These are phyloP conservation scores for Bigelowiella natans DNA, from an alignment of 78 protist genomes.

Conservation along the genomic window DNA sequence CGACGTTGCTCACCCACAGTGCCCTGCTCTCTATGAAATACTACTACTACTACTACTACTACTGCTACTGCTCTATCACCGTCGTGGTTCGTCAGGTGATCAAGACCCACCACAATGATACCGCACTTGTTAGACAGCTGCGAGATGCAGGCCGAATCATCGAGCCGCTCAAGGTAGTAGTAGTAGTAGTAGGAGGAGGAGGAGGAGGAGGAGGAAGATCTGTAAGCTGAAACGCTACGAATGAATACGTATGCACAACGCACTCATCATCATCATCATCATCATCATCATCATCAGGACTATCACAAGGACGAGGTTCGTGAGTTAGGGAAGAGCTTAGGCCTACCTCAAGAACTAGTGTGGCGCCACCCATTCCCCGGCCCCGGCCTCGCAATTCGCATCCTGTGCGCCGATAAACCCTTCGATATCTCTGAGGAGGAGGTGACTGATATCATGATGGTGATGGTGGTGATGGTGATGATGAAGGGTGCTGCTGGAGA, in stretches of 20 bases:
- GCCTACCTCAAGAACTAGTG: conserved; percentile 69
- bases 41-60: no score
- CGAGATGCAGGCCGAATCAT: conserved; percentile 62
- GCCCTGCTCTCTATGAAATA: no score
- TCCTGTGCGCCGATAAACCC: conserved; percentile 62
- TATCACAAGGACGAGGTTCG: conserved; percentile 90
- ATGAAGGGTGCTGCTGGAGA: conserved; percentile 86
- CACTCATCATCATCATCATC: no score
- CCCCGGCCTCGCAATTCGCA: conserved; percentile 88
- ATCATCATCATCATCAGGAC: no score
- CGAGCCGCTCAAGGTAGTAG: conserved; percentile 85
- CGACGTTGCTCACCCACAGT: no score
- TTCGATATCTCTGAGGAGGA: background rate
- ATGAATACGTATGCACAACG: no score
- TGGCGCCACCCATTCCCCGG: conserved; percentile 96
- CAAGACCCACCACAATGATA: conserved; percentile 91
- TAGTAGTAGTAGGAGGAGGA: no score
- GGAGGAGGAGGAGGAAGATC: no score
- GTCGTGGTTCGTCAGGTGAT: conserved; percentile 48
- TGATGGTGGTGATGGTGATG: conserved; percentile 84
- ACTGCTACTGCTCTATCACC: no score
- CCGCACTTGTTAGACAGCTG: conserved; percentile 66
- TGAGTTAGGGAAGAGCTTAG: conserved; percentile 64
- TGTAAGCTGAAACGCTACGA: background rate
- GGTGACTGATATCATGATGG: conserved; percentile 24